These are phyloP conservation scores for Tuber aestivum DNA, from an alignment of 495 filamentous ascomycete species.

Conservation along the genomic window DNA sequence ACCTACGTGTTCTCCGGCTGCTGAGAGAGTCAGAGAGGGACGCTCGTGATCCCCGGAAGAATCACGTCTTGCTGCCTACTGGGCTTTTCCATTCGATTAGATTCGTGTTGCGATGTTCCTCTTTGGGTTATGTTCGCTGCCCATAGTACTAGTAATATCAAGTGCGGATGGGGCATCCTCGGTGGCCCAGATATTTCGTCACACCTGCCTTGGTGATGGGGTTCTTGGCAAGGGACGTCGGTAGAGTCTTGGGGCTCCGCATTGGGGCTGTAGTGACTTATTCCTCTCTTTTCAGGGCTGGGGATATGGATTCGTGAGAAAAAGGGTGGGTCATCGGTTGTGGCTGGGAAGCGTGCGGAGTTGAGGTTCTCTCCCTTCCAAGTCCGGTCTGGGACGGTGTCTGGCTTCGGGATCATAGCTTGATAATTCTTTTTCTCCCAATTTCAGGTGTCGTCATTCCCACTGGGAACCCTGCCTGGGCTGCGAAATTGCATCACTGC, in stretches of 20 bases:
- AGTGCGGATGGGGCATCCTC: not conserved
- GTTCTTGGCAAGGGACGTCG: not conserved
- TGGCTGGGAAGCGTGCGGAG: not conserved
- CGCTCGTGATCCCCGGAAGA: conserved; percentile 11
- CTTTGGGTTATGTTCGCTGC: not conserved
- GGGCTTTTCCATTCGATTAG: not conserved
- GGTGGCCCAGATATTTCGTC: not conserved
- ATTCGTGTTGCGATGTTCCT: not conserved
- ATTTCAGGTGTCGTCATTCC: not conserved
- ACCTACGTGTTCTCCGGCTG: conserved; percentile 28
- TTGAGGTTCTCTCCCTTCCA: not conserved
- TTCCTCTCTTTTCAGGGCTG: not conserved
- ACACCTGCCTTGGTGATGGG: not conserved
- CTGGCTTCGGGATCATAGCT: not conserved
- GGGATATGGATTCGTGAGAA: not conserved
- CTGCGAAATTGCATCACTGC: not conserved
- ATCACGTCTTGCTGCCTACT: conserved; percentile 22
- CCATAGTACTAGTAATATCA: not conserved
- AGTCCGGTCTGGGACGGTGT: not conserved
- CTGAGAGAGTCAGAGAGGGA: conserved; percentile 16
- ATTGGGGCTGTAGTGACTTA: not conserved
- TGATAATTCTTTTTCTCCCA: not conserved
- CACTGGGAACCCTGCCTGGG: not conserved
- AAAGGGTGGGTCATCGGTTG: not conserved
- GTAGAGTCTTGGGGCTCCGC: not conserved